Evolutionary conservation across 2,329 filamentous ascomycete genomes (phyloP).

Genomic region (Orbilia oligospora): DNA sequence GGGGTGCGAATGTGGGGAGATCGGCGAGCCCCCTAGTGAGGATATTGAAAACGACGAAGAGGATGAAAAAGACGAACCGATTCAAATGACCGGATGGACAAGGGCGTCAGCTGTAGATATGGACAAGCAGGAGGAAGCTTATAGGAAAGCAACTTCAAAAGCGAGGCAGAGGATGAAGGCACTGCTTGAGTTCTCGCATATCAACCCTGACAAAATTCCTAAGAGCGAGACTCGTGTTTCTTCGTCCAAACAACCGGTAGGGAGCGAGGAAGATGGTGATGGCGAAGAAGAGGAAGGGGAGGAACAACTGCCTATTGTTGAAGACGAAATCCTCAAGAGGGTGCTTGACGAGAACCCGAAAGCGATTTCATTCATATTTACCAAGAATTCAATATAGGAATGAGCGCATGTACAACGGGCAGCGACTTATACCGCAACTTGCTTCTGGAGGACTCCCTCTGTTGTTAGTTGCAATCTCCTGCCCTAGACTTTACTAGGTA

Average conservation of each 20-base stretch:
- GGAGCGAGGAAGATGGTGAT: conserved; percentile 9
- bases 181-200: conserved; percentile 60
- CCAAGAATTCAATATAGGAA: conserved; percentile 53
- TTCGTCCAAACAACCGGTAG: background rate
- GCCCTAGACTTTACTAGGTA: no score
- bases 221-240: conserved; percentile 12
- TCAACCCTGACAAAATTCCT: conserved; percentile 62
- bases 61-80: conserved; percentile 65
- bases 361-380: conserved; percentile 64
- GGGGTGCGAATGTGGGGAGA: conserved; percentile 75
- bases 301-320: conserved; percentile 65
- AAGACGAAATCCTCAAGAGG: conserved; percentile 71
- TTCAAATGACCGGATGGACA: conserved; percentile 62
- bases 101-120: conserved; percentile 64
- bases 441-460: no score
- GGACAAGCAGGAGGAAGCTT: conserved; percentile 65
- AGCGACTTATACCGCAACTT: no score
- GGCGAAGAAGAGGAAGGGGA: conserved; percentile 64
- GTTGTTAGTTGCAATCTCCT: background rate
- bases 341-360: conserved; percentile 69
- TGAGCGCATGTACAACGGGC: background rate
- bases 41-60: conserved; percentile 65
- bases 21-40: conserved; percentile 67
- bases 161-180: conserved; percentile 48
- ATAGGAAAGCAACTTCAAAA: conserved; percentile 53